Evolutionary conservation across 371 early-diverging fungal species (phyloP), one percentile per base, ranked within the genome.

Genomic region (Capillidium heterosporum): DNA sequence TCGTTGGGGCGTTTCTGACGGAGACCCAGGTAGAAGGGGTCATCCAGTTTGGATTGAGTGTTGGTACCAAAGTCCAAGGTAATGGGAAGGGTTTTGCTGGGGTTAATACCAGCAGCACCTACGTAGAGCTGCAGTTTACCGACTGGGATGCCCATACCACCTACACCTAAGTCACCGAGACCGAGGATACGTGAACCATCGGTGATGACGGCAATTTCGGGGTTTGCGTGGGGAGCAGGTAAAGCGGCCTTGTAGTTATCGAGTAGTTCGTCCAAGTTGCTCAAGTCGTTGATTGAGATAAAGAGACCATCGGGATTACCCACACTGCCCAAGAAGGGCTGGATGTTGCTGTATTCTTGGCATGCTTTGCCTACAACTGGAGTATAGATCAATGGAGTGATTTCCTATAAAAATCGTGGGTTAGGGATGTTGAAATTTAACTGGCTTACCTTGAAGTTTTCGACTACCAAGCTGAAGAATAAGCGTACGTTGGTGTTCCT

Each of bases 111-210:
- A 19, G 86, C 94, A 43, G 83, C 87, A 23, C 86, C 94, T 8
- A 86, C 81, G 59, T 91, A 89, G 2, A 91, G 74, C 59, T 89
- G 89, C 1, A 91, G 78, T 67, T 91, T 93, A 43, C 91, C 92
- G 29, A 90, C 79, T 11, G 91, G 87, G 60, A 93, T 93, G 26
- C 87, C 90, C 79, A 91, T 85, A 19, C 94, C 94, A 59, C 82
- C 84, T 24, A 90, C 72, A 59, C 93, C 93, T 51, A 89, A 72
- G 65, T 92, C 93, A 19, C 94, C 94, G 13, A 93, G 71, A 13
- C 94, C 94, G 31, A 93, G 77, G 56, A 93, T 91, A 56, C 91
- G 83, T 39, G 87, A 86, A 35, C 93, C 91, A 65, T 93, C 91
- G 4, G 91, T 88, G 60, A 93, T 86, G 48, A 93, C 94, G 15